These are phyloP conservation scores for Tremellales sp. DNA, from an alignment of 1,284 basidiomycete genomes.

Conservation along the genomic window DNA sequence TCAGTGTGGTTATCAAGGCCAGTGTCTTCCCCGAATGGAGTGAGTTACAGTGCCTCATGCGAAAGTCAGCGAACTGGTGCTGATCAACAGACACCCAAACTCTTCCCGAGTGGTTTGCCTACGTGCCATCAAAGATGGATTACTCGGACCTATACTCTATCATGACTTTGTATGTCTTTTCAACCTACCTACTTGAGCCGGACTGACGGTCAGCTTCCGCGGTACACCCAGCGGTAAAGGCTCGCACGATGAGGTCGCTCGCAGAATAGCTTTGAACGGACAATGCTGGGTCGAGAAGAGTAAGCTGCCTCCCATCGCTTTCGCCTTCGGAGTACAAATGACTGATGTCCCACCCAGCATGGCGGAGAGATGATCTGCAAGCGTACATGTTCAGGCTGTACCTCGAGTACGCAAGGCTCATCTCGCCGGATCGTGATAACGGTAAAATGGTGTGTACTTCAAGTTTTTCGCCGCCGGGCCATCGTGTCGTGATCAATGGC, in stretches of 20 bases:
- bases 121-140: conserved; percentile 50
- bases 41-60: conserved; percentile 15
- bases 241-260: conserved; percentile 48
- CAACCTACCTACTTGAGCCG: background rate
- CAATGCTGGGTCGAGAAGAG: conserved; percentile 51
- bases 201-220: conserved; percentile 36
- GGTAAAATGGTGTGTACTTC: conserved; percentile 44
- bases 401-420: conserved; percentile 56
- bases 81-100: conserved; percentile 35
- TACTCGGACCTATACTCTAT: conserved; percentile 50
- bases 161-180: conserved; percentile 44
- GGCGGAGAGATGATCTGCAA: conserved; percentile 46
- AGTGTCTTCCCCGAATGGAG: conserved; percentile 51
- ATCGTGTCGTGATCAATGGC: no score
- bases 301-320: conserved; percentile 23
- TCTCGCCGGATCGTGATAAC: conserved; percentile 53
- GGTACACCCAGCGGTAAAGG: conserved; percentile 44
- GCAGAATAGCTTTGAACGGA: conserved; percentile 49
- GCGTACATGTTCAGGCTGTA: conserved; percentile 51
- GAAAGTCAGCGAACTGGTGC: background rate
- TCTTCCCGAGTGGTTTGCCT: conserved; percentile 50
- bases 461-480: background rate
- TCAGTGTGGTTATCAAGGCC: conserved; percentile 48
- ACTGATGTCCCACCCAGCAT: conserved; percentile 19
- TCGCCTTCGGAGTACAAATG: background rate